A percentile compares a stretch with the other conserved stretches of the same genome.
phyloP scores from a whole-genome alignment of 1,284 basidiomycete species.

The Exsudoporus floridanus region DNA sequence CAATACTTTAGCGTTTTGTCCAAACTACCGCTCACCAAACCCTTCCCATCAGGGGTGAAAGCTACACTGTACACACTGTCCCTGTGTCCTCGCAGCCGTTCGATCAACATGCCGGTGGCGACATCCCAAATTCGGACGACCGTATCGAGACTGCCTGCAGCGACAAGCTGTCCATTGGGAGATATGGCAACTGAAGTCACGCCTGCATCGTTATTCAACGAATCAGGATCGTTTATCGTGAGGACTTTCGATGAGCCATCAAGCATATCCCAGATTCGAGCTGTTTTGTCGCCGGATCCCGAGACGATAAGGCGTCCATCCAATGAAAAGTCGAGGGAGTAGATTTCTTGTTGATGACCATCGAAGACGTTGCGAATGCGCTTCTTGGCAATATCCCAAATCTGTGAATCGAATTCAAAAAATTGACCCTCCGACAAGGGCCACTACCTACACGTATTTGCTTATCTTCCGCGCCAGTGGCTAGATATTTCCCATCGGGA shows the following conservation, averaged over 20 bases:
- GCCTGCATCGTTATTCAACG: conserved; percentile 64
- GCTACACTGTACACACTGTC: conserved; percentile 86
- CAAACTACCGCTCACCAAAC: conserved; percentile 78
- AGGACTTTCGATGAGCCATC: conserved; percentile 58
- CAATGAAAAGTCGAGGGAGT: conserved; percentile 83
- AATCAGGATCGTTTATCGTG: conserved; percentile 58
- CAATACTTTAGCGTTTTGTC: conserved; percentile 89
- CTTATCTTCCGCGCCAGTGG: conserved; percentile 83
- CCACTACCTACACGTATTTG: conserved; percentile 66
- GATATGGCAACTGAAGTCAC: conserved; percentile 82
- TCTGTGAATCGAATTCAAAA: conserved; percentile 43
- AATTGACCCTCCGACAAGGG: conserved; percentile 5
- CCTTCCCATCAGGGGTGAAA: conserved; percentile 84
- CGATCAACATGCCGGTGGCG: conserved; percentile 66
- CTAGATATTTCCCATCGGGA: conserved; percentile 77
- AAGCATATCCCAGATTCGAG: conserved; percentile 85
- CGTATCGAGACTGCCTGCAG: conserved; percentile 82
- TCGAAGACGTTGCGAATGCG: conserved; percentile 73
- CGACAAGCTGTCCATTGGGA: conserved; percentile 78
- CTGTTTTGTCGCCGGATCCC: conserved; percentile 86
- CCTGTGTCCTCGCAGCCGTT: conserved; percentile 76
- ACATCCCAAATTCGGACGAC: conserved; percentile 89
- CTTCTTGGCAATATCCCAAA: conserved; percentile 83
- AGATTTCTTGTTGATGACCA: conserved; percentile 90
- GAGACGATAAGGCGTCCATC: conserved; percentile 86